A percentile compares a stretch with the other conserved stretches of the same genome.
phyloP scores from a whole-genome alignment of 2,329 filamentous ascomycete genomes.

The Didymella segeticola region DNA sequence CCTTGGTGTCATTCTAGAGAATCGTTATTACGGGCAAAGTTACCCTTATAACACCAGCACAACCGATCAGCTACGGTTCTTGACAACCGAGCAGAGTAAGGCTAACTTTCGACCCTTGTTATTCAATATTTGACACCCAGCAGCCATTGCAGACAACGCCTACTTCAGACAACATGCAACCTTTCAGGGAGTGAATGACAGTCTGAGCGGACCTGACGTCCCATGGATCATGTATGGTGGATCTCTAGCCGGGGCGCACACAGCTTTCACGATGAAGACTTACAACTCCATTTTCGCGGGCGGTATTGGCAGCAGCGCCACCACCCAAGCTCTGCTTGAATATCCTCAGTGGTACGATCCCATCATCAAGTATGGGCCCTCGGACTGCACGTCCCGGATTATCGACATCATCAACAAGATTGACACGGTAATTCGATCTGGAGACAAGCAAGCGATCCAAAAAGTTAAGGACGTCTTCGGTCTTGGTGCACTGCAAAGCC shows the following conservation, averaged over 20 bases:
- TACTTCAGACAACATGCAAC: slow-evolving; percentile 59
- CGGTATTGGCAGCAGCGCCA: slow-evolving; percentile 58
- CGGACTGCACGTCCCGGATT: slow-evolving; percentile 58
- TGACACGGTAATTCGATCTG: slow-evolving; percentile 54
- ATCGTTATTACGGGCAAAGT: slow-evolving; percentile 59
- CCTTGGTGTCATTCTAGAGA: slow-evolving; percentile 61
- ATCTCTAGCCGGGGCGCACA: slow-evolving; percentile 54
- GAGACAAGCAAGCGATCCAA: slow-evolving; percentile 52
- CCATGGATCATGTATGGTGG: slow-evolving; percentile 58
- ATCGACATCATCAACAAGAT: slow-evolving; percentile 59
- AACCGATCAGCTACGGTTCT: slow-evolving; percentile 58
- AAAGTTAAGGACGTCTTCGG: slow-evolving; percentile 58
- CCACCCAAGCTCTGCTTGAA: slow-evolving; percentile 50
- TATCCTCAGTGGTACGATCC: slow-evolving; percentile 61
- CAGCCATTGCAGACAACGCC: slow-evolving; percentile 58
- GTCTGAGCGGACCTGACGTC: slow-evolving; percentile 53
- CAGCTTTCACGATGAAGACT: slow-evolving; percentile 55
- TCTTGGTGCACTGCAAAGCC: slow-evolving; percentile 53
- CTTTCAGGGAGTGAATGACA: slow-evolving; percentile 54
- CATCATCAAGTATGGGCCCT: slow-evolving; percentile 58
- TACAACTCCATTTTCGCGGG: slow-evolving; percentile 57
- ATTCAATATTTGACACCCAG: not conserved
- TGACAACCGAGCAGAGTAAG: slow-evolving; percentile 59
- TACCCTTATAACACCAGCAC: slow-evolving; percentile 57
- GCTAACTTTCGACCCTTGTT: not conserved